Percentiles rank a stretch among this genome's conserved stretches.
These are phyloP conservation scores for Selenicereus undatus DNA, from an alignment of 148 eudicot genomes.

Conservation along the genomic window DNA sequence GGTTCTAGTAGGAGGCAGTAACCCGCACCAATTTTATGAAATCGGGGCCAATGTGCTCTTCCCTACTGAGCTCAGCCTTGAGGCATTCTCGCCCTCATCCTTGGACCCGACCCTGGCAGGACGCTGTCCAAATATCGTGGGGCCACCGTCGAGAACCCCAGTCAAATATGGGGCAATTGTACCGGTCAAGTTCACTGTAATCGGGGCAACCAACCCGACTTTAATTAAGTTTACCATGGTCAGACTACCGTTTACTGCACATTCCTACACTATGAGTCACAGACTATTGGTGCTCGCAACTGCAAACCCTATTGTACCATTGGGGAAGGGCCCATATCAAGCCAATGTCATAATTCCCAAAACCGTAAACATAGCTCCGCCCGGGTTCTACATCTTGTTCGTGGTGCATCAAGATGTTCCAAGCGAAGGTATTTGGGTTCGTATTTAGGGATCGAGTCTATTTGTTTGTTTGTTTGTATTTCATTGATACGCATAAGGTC, in stretches of 20 bases:
- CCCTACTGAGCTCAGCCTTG: slow-evolving; percentile 69
- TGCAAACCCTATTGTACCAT: neutral
- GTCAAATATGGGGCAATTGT: no score
- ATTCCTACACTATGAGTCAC: slow-evolving; percentile 61
- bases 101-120: slow-evolving; percentile 20
- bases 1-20: slow-evolving; percentile 71
- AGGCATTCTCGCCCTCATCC: slow-evolving; percentile 62
- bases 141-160: slow-evolving; percentile 31
- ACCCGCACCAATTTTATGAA: slow-evolving; percentile 47
- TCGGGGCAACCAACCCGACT: slow-evolving; percentile 19
- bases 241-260: slow-evolving; percentile 49
- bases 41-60: slow-evolving; percentile 42
- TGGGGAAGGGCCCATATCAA: slow-evolving; percentile 20
- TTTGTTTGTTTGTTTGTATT: no score
- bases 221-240: slow-evolving; percentile 45
- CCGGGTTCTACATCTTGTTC: slow-evolving; percentile 56
- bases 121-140: slow-evolving; percentile 39
- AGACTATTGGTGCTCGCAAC: slow-evolving; percentile 21
- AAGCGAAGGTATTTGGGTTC: slow-evolving; percentile 72
- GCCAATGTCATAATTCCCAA: slow-evolving; percentile 31
- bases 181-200: slow-evolving; percentile 26
- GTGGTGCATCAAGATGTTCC: slow-evolving; percentile 58
- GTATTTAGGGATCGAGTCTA: slow-evolving; percentile 29
- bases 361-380: slow-evolving; percentile 41
- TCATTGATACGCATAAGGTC: no score